These are phyloP conservation scores for Calonectria ilicicola DNA, from an alignment of 2,329 filamentous ascomycete genomes.

Conservation along the genomic window DNA sequence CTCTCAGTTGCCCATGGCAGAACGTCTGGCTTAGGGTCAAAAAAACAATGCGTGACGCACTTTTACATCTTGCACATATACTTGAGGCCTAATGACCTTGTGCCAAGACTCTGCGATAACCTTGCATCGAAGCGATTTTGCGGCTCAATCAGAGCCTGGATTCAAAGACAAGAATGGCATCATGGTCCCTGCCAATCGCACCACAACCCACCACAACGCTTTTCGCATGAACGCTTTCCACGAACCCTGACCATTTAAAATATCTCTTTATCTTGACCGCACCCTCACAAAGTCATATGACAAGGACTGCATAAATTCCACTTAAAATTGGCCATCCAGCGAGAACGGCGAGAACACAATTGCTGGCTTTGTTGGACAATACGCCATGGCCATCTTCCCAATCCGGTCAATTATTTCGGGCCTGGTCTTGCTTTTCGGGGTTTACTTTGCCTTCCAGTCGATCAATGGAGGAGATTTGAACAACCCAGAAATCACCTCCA, in stretches of 20 bases:
- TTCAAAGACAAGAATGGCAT: neutral
- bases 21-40: too few species aligned
- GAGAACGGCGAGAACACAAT: neutral
- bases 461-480: neutral
- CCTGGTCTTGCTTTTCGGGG: neutral
- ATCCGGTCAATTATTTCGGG: neutral
- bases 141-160: neutral
- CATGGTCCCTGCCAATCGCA: neutral
- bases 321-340: neutral
- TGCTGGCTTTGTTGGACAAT: neutral
- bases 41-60: too few species aligned
- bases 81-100: neutral
- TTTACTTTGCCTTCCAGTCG: neutral
- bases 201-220: neutral
- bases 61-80: neutral
- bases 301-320: neutral
- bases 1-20: too few species aligned
- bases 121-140: neutral
- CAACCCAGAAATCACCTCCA: neutral
- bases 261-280: neutral
- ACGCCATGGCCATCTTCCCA: neutral
- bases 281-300: neutral
- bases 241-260: neutral
- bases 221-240: slow-evolving; percentile 1
- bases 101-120: neutral